Conservation (phyloP, 495 filamentous ascomycete species). For the Poronia punctata region DNA sequence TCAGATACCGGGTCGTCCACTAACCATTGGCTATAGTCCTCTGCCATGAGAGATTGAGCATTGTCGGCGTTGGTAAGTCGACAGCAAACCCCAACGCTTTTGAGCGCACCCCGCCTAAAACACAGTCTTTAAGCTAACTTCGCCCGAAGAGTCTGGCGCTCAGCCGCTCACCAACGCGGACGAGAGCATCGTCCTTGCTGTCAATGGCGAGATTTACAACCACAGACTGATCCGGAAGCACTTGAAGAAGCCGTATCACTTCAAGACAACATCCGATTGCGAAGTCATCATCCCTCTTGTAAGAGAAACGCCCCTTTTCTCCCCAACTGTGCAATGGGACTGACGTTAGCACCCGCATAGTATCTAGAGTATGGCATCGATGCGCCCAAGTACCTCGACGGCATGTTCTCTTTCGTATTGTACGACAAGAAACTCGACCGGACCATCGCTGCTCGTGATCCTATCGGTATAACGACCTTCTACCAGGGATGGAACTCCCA, state of each 20-base stretch:
- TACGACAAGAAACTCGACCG: conserved; percentile 91
- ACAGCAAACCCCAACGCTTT: background rate
- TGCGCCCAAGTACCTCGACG: conserved; percentile 89
- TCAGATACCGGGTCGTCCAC: no score
- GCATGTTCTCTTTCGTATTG: conserved; percentile 98
- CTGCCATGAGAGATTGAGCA: conserved; percentile 92
- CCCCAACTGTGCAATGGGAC: no score
- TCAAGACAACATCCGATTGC: conserved; percentile 97
- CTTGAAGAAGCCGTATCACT: conserved; percentile 73
- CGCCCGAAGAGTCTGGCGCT: conserved; percentile 70
- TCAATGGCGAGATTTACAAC: conserved; percentile 99
- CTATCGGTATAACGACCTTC: conserved; percentile 94
- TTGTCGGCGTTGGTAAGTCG: conserved; percentile 88
- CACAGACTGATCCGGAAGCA: conserved; percentile 85
- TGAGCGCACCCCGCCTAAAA: conserved; percentile 14
- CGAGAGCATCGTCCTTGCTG: conserved; percentile 78
- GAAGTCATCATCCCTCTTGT: conserved; percentile 97
- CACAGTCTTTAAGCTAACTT: conserved; percentile 24
- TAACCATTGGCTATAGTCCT: conserved; percentile 69
- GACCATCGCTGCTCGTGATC: conserved; percentile 87
- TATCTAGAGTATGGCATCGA: conserved; percentile 89
- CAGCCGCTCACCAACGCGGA: conserved; percentile 93
- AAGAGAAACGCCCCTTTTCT: conserved; percentile 35
- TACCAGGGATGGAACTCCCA: conserved; percentile 85
- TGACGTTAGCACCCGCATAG: conserved; percentile 34